Conservation (phyloP, 345 rosid species). For the Gossypioides kirkii region DNA sequence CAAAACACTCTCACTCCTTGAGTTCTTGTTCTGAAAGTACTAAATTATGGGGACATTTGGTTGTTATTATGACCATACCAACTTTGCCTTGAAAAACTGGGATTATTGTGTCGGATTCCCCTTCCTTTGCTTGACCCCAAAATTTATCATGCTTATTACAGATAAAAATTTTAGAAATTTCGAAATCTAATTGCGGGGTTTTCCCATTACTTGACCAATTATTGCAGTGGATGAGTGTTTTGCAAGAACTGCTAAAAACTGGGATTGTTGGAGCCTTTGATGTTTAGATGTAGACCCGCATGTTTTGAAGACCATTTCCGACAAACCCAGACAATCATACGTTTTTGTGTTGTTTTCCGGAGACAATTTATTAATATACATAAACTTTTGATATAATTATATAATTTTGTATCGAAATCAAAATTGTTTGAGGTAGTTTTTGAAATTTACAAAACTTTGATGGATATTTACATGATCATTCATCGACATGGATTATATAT, state of each 20-base stretch:
- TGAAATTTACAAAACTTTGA: no score
- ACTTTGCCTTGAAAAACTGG: slow-evolving; percentile 25
- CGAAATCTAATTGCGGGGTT: background rate
- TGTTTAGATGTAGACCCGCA: slow-evolving; percentile 3
- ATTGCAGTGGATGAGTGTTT: slow-evolving; percentile 18
- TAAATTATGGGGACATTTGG: slow-evolving; percentile 39
- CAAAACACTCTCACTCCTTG: slow-evolving; percentile 3
- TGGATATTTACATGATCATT: no score
- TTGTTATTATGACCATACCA: slow-evolving; percentile 27
- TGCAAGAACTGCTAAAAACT: slow-evolving; percentile 19
- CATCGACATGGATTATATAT: no score
- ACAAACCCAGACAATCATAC: background rate
- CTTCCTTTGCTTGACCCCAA: slow-evolving; percentile 18
- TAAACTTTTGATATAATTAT: no score
- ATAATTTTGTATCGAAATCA: no score
- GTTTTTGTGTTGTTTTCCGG: background rate
- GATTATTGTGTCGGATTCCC: slow-evolving; percentile 42
- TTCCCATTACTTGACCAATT: slow-evolving; percentile 20
- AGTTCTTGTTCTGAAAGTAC: slow-evolving; percentile 30
- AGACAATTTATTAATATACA: no score
- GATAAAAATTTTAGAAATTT: background rate
- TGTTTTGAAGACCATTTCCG: background rate
- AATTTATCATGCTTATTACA: slow-evolving; percentile 13
- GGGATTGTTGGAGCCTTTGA: slow-evolving; percentile 10
- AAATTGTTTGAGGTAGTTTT: no score